These are phyloP conservation scores for Fusarium multiceps DNA, from an alignment of 2,329 filamentous ascomycete species.

Conservation along the genomic window DNA sequence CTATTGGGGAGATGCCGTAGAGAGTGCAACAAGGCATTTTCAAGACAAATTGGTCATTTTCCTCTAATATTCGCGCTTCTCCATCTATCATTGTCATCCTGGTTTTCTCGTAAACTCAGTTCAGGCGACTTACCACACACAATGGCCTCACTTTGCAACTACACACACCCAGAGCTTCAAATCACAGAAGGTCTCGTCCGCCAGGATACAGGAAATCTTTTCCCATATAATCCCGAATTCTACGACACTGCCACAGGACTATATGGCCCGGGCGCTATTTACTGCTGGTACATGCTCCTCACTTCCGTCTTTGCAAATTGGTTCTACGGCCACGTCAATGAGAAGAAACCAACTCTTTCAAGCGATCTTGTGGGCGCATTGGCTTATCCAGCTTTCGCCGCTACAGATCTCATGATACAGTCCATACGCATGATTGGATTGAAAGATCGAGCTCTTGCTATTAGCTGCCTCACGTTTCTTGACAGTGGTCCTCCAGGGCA, in stretches of 20 bases:
- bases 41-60: background rate
- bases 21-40: background rate
- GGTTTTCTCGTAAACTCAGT: no score
- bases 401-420: constrained; percentile 8
- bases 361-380: constrained; percentile 13
- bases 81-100: no score
- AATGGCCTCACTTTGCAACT: constrained; percentile 24
- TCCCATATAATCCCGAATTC: constrained; percentile 25
- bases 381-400: constrained; percentile 15
- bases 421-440: background rate
- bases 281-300: constrained; percentile 25
- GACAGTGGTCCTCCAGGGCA: background rate
- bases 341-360: constrained; percentile 1
- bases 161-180: constrained; percentile 15
- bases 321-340: background rate
- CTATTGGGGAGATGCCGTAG: background rate
- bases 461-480: background rate
- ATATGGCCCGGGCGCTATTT: constrained; percentile 14
- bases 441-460: constrained; percentile 3
- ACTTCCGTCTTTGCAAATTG: constrained; percentile 5
- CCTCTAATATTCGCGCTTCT: no score
- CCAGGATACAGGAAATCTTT: background rate
- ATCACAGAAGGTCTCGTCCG: background rate
- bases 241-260: constrained; percentile 5
- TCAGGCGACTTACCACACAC: no score